Percentiles rank a stretch among this genome's conserved stretches.
These are phyloP conservation scores for Colletotrichum lupini DNA, from an alignment of 2,329 filamentous ascomycete genomes.

Conservation along the genomic window DNA sequence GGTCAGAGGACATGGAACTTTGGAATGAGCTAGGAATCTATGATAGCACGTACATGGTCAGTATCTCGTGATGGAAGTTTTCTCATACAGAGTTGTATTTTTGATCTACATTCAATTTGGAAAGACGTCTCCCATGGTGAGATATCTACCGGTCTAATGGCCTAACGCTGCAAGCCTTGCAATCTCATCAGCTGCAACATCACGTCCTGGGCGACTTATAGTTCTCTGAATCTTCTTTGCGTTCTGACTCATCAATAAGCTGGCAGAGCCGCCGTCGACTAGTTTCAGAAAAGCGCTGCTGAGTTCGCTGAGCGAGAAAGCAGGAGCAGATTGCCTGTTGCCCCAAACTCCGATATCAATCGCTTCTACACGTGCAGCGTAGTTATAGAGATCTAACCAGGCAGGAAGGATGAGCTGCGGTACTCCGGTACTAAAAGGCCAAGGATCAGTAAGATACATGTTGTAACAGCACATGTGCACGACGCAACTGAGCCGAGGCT, in stretches of 20 bases:
- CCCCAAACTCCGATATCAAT: conserved; percentile 55
- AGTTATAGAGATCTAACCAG: conserved; percentile 60
- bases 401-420: conserved; percentile 58
- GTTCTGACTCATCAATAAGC: conserved; percentile 34
- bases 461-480: neutral
- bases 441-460: neutral
- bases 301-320: conserved; percentile 41
- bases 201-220: conserved; percentile 18
- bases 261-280: conserved; percentile 29
- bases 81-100: too few relatives aligned
- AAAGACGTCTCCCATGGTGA: too few relatives aligned
- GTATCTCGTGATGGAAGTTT: too few relatives aligned
- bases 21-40: too few relatives aligned
- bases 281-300: conserved; percentile 40
- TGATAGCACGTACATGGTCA: too few relatives aligned
- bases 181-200: conserved; percentile 29
- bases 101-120: too few relatives aligned
- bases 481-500: conserved; percentile 15
- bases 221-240: conserved; percentile 37
- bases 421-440: conserved; percentile 49
- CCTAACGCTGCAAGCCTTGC: neutral
- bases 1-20: too few relatives aligned
- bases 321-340: conserved; percentile 47
- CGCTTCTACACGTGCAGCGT: conserved; percentile 53
- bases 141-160: neutral